These are phyloP conservation scores for Fusarium transvaalense DNA, from an alignment of 2,329 filamentous ascomycete genomes.

Conservation along the genomic window DNA sequence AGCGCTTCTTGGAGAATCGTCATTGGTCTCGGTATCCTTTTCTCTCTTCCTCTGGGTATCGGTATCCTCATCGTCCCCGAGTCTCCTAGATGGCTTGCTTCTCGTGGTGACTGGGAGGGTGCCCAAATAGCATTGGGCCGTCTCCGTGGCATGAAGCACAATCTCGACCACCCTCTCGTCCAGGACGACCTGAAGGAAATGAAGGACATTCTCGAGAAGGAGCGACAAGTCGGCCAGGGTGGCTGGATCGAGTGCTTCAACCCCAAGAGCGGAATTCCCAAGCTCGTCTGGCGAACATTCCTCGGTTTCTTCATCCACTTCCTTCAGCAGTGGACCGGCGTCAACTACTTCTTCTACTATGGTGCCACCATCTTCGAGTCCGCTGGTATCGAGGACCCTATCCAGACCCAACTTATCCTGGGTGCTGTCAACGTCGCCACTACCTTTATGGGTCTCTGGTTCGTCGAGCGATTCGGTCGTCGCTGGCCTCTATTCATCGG, in stretches of 20 bases:
- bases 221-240: conserved; percentile 59
- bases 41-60: conserved; percentile 64
- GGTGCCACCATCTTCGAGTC: conserved; percentile 75
- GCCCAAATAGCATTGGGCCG: conserved; percentile 65
- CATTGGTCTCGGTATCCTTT: conserved; percentile 67
- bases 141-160: conserved; percentile 64
- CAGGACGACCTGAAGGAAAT: conserved; percentile 68
- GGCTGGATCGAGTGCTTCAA: conserved; percentile 73
- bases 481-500: conserved; percentile 75
- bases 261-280: conserved; percentile 63
- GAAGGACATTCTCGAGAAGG: conserved; percentile 60
- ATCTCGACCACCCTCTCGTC: conserved; percentile 59
- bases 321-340: conserved; percentile 75
- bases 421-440: conserved; percentile 75
- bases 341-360: conserved; percentile 75
- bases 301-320: conserved; percentile 74
- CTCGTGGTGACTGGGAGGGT: conserved; percentile 60
- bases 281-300: conserved; percentile 72
- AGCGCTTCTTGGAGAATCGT: conserved; percentile 72
- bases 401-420: conserved; percentile 76
- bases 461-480: conserved; percentile 77
- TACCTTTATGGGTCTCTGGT: conserved; percentile 75
- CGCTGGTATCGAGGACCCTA: conserved; percentile 74
- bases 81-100: conserved; percentile 68
- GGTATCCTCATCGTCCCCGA: conserved; percentile 68